Evolutionary conservation across 2,329 filamentous ascomycete species (phyloP), one percentile per base, ranked within the genome.

Genomic region (Aureobasidium sp.): DNA sequence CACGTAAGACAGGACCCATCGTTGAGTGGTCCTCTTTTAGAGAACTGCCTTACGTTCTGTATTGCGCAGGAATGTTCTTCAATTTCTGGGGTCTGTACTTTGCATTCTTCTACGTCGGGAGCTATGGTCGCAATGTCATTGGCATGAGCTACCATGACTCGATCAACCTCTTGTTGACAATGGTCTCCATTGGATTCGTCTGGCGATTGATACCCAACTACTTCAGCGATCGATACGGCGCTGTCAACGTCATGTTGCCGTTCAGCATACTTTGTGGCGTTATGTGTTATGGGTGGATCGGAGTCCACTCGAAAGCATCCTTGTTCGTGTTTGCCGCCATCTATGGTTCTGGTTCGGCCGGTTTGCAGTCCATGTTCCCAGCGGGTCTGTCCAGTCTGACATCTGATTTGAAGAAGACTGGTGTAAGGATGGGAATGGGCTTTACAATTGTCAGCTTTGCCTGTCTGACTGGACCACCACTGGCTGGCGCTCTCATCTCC

Each of bases 241-340:
- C 82, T 0, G 73, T 85, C 52, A 86, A 86, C 66, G 77, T 79
- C 1, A 76, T 84, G 29, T 78, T 84, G n/a, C 78, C 83, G 0
- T 78, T 79, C 55, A 76, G 75, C 2, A 69, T 79, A 12, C 63
- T 77, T 4, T 75, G 81, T 3, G 76, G 77, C 1, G 69, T 80
- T 15, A 73, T 83, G 63, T 71, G 84, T 37, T 85, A 80, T 66
- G 78, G 76, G 58, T 88, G 86, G 85, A 78, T 79, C 1, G 79
- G 76, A 0, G 81, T 87, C 1, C 64, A 70, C 9, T 71, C 68
- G 3, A 61, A 68, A 11, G 65, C 67, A 22, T 72, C 74, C 0
- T 64, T 82, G 0, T 79, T 76, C 62, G 74, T 70, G 0, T 82
- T 79, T 66, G 74, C 76, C 0, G 72, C 76, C 1, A 67, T 78